Conservation (phyloP, 345 rosid species). For the Linum trigynum region DNA sequence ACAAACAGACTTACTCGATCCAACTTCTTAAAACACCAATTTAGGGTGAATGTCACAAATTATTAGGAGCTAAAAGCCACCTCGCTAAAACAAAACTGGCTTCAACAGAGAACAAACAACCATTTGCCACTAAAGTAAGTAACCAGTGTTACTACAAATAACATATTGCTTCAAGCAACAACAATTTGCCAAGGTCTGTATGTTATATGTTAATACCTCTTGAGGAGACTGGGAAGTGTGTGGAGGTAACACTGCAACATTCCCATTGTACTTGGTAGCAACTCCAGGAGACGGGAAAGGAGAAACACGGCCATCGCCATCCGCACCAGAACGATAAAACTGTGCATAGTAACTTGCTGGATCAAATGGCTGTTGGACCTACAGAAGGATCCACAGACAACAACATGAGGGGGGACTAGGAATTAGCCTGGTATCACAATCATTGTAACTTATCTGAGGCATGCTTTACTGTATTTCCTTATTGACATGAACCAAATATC, state of each 20-base stretch:
- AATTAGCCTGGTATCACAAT: background rate
- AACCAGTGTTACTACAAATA: background rate
- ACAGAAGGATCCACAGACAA: constrained; percentile 20
- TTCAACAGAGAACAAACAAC: no score
- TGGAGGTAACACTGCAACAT: constrained; percentile 55
- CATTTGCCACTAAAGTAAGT: no score
- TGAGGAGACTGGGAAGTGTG: constrained; percentile 67
- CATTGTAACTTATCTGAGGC: background rate
- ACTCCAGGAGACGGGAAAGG: constrained; percentile 63
- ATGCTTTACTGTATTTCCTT: background rate
- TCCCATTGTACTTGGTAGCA: constrained; percentile 73
- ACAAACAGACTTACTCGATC: no score
- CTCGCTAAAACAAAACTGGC: no score
- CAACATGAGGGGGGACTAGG: background rate
- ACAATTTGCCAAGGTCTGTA: background rate
- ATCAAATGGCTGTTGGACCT: constrained; percentile 55
- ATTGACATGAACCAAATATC: background rate
- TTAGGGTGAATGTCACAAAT: no score
- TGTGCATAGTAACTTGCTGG: constrained; percentile 6
- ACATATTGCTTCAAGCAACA: background rate
- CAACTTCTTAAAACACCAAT: no score
- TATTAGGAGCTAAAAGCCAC: no score
- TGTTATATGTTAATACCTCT: constrained; percentile 47
- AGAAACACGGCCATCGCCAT: constrained; percentile 50
- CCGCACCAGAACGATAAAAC: background rate